Base-by-base conservation (phyloP, 2,329 filamentous ascomycete genomes). In the Aspergillus sp. region DNA sequence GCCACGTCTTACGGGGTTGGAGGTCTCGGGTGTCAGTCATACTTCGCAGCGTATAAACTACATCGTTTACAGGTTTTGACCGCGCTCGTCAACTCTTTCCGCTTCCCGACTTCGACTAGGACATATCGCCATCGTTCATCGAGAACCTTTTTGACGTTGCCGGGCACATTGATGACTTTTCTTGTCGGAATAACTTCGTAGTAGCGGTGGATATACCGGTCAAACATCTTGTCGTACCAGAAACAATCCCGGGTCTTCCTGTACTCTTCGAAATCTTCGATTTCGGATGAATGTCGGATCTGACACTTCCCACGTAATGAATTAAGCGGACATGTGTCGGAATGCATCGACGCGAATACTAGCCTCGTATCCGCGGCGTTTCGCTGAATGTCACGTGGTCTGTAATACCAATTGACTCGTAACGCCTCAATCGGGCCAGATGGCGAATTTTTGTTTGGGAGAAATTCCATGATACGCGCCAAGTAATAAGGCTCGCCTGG, bases 401-500 rank as follows among this genome's bases (percentile, higher is more conserved):
- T 87, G 75, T 98, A 98, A 77, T 93, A 97, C 95, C 95, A 99
- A 78, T 99, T 99, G 70, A 98, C 90, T 66, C 93, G 89, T 68
- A 99, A 77, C 43, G 91, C 87, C 71, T 97, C 93, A 63, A 99
- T 87, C 1, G 90, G 88, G 58, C 86, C 85, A 55, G 81, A 82
- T 37, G 81, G 77, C 73, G 93, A 85, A 70, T 93, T 91, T 68
- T 93, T 86, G 69, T 83, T 79, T 70, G 96, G 91, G 67, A 97
- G 80, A 73, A 98, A 98, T 75, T 99, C 93, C 95, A 99, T 99
- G 74, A 99, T 95, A 67, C 95, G 90, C 63, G 90, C 95, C 64
- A 99, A 81, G 75, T 99, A 99, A 79, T 99, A 99, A 55, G 95
- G 95, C 77, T 99, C 95, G 53, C 95, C 95, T 15, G 95, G 95